Evolutionary conservation across 2,329 filamentous ascomycete genomes (phyloP), one percentile per base, ranked within the genome.

Genomic region (Eurotiales sp.): DNA sequence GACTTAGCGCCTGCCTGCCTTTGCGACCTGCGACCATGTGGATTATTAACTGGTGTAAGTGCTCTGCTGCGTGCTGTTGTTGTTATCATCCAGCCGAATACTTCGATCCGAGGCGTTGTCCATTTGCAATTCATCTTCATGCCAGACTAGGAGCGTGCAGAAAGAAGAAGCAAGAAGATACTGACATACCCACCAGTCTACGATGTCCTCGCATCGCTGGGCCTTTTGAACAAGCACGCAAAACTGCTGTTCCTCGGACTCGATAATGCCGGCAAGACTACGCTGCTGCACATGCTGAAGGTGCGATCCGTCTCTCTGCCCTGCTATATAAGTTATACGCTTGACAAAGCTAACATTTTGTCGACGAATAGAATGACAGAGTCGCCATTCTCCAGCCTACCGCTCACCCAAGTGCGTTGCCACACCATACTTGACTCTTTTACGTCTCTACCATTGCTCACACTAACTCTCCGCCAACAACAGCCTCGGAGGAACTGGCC

Each of bases 261-360:
- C 56, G 90, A 95, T 72, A 95, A 95, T 77, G 90, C 90, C 46
- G 90, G 90, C 74, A 95, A 96, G 81, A 96, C 90, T 49, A 95
- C 90, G 40, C 78, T 96, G 62, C 77, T 96, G 68, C 90, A 96
- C 75, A 95, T 96, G 90, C 75, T 96, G 74, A 96, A 96, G 87
- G 87, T 90, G 72, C 72, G 52, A 29, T 34, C 22, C 40, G 4
- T 21, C n/a, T 30, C 17, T 29, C 11, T 32, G 30, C 10, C 2
- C 22, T 17, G n/a, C 37, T 6, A 32, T 14, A n/a, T 11, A 6
- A 36, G 23, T 11, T 8, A 30, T 23, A 19, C 17, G 8, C 19
- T 27, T 37, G 17, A 22, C 58, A 50, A 60, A 36, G 37, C 21
- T 45, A 40, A 22, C 43, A 21, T 32, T 14, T n/a, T n/a, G n/a